Conservation (phyloP, 2,329 filamentous ascomycete genomes). For the Fusarium sp. region DNA sequence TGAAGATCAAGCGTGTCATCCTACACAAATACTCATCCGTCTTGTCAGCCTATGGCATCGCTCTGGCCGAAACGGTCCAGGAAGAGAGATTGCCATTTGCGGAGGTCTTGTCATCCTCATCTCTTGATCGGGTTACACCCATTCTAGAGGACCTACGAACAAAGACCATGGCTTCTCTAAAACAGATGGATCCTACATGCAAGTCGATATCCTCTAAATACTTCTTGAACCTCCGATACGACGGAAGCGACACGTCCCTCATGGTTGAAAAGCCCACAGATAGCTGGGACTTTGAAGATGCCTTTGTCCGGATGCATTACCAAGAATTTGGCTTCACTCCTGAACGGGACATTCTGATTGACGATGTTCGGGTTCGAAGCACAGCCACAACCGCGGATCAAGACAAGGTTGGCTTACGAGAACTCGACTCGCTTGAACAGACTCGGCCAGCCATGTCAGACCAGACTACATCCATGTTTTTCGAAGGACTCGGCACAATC, state of each 20-base stretch:
- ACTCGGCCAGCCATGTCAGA: not conserved
- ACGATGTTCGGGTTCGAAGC: not conserved
- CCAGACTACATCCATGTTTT: not conserved
- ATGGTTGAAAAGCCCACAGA: constrained; percentile 85
- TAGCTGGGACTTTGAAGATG: constrained; percentile 83
- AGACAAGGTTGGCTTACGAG: not conserved
- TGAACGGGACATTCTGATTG: not conserved
- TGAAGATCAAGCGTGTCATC: not conserved
- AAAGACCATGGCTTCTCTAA: not conserved
- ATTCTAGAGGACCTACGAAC: too few relatives aligned
- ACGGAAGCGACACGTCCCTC: constrained; percentile 88
- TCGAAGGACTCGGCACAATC: not conserved
- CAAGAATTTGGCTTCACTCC: constrained; percentile 94
- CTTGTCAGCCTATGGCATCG: not conserved
- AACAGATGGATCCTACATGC: constrained; percentile 75
- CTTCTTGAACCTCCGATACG: constrained; percentile 92
- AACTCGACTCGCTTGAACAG: not conserved
- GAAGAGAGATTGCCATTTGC: constrained; percentile 74
- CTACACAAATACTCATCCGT: constrained; percentile 1
- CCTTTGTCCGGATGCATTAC: constrained; percentile 87
- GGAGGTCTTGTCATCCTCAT: not conserved
- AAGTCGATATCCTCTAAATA: constrained; percentile 85
- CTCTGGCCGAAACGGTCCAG: not conserved
- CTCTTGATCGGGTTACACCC: not conserved
- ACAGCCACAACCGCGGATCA: not conserved